Base-by-base conservation (phyloP, 495 filamentous ascomycete species). In the Annulohypoxylon bovei region DNA sequence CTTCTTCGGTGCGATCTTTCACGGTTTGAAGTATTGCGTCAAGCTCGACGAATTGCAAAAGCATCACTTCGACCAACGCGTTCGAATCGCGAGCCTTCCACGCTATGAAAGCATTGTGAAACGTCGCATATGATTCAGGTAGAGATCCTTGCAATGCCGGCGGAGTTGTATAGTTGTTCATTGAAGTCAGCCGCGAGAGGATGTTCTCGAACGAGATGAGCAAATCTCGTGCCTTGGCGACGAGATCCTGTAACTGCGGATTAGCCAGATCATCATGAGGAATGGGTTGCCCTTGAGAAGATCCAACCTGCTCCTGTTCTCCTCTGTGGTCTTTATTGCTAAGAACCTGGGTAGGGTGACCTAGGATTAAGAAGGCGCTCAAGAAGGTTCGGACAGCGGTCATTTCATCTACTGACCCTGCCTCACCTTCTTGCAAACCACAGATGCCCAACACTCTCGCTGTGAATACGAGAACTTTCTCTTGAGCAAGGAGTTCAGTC, bases 21-120 rank as follows among this genome's bases (percentile, higher is more conserved):
- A 98, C 95, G 7, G 92, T 94, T 75, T 97, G 93, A 90, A 93
- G 97, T 32, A 99, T 99, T 23, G 93, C 88, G 76, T 99, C 95
- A 16, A 99, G 82, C 77, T 97, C 95, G 30, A 97, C 91, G 77
- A 97, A 98, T 76, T 97, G 94, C 47, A 94, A 90, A 23, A 98
- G 84, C 95, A 99, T 98, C 56, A 95, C 93, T 67, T 96, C 92
- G 62, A 98, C 90, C 32, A 99, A 80, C 3, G 93, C 91, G 47
- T 88, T 91, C 0, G 95, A 95, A 77, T 99, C 95, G 57, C 93
- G 89, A 7, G 93, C 87, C 77, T 98, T 97, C 95, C 95, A 99
- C 8, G 94, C 91, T 69, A 93, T 91, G 78, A 99, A 97, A 16
- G 95, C 94, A 30, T 93, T 93, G 73, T 92, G 89, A 76, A 97